Evolutionary conservation across 768 basidiomycete genomes (phyloP).

Genomic region (Trametes cubensis): DNA sequence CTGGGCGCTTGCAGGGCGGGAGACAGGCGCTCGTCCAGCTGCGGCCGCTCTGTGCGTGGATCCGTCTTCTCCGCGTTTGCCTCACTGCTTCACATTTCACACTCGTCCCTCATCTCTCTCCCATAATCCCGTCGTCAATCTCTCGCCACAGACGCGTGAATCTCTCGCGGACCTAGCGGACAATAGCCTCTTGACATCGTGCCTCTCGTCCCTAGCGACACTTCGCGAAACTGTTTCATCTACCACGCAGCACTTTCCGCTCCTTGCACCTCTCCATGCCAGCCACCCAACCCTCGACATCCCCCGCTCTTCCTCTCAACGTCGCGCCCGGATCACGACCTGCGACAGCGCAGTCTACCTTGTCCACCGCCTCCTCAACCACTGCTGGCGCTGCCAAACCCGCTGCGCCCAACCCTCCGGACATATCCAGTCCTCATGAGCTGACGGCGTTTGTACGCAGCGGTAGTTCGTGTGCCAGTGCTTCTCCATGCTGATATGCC

Average conservation of each 20-base stretch:
- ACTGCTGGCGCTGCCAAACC: constrained; percentile 22
- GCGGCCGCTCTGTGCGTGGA: too few species aligned
- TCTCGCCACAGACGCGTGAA: not conserved
- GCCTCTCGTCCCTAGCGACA: not conserved
- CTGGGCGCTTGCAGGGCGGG: not conserved
- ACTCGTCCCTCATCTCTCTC: not conserved
- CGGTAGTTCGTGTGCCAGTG: constrained; percentile 6
- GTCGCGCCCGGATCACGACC: constrained; percentile 44
- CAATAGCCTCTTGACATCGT: not conserved
- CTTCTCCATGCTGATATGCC: constrained; percentile 2
- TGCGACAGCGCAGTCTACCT: constrained; percentile 36
- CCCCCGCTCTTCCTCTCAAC: constrained; percentile 70
- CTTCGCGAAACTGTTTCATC: not conserved
- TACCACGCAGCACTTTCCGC: too few species aligned
- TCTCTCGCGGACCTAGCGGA: not conserved
- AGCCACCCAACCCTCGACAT: constrained; percentile 38
- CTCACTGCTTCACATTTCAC: constrained; percentile 3
- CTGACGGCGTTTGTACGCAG: constrained; percentile 87
- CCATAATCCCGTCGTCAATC: not conserved
- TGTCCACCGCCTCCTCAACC: constrained; percentile 33
- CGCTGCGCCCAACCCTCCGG: constrained; percentile 42
- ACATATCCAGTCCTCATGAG: constrained; percentile 92
- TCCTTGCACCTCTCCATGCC: constrained; percentile 6
- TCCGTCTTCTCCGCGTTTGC: not conserved
- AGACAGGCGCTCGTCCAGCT: not conserved